phyloP scores from a whole-genome alignment of 1,284 basidiomycete species.

The Phellopilus nigrolimitatus region DNA sequence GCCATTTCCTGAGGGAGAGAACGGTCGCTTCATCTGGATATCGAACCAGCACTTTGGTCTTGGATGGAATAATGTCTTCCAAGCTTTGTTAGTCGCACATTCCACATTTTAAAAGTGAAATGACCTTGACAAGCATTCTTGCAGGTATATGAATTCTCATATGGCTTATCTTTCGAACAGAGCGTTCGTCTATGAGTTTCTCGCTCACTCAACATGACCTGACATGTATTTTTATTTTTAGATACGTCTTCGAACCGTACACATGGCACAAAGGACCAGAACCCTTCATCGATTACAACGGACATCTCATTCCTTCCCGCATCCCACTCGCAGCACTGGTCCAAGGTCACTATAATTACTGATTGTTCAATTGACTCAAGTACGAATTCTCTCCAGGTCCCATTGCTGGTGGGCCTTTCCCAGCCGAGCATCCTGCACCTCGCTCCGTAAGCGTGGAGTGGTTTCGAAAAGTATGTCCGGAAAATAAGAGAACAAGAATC shows the following conservation, averaged over 20 bases:
- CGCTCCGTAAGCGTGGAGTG: conserved; percentile 17
- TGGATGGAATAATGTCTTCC: conserved; percentile 15
- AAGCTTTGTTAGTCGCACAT: conserved; percentile 4
- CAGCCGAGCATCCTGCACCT: conserved; percentile 8
- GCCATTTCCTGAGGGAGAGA: conserved; percentile 21
- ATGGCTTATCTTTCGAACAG: conserved; percentile 21
- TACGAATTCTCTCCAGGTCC: conserved; percentile 12
- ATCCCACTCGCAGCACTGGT: conserved; percentile 20
- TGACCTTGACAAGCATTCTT: neutral
- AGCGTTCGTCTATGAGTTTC: conserved; percentile 17
- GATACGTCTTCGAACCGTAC: conserved; percentile 19
- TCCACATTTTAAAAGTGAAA: neutral
- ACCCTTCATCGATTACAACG: conserved; percentile 11
- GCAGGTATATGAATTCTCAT: conserved; percentile 16
- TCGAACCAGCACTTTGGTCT: conserved; percentile 19
- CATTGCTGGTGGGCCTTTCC: conserved; percentile 17
- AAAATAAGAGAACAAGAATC: conserved; percentile 4
- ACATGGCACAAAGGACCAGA: conserved; percentile 12
- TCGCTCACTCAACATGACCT: neutral
- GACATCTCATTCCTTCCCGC: conserved; percentile 17
- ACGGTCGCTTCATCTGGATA: conserved; percentile 18
- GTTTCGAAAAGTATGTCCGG: conserved; percentile 20
- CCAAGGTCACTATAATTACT: conserved; percentile 9
- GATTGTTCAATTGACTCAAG: neutral
- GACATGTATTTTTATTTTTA: conserved; percentile 1